Evolutionary conservation across 2,329 filamentous ascomycete genomes (phyloP), one percentile per base, ranked within the genome.

Genomic region (Sporothrix mexicana): DNA sequence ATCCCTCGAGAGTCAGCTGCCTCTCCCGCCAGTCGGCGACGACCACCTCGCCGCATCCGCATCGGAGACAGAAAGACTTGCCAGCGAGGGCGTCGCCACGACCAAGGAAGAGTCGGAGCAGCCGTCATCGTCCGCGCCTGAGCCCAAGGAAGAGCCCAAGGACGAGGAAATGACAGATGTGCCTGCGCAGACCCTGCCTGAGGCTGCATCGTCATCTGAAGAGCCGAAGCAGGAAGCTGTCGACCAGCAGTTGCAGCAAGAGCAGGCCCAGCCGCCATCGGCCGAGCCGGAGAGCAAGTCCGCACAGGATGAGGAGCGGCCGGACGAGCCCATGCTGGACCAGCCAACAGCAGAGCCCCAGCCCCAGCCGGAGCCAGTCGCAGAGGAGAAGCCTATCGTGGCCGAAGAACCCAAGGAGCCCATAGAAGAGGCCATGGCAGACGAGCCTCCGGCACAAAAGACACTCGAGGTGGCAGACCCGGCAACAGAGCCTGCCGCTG

Each of bases 251-350:
- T 57, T n/a, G 69, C 69, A 49, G 25, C 17, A 47, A 15, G 17
- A 47, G 9, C 45, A 51, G 43, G 10, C 47, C 3, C 17, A 66
- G 67, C 15, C 49, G 47, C 23, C 45, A 30, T 20, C 45, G 15
- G 41, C n/a, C 2, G 15, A 61, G 51, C n/a, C 61, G 6, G 25
- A 55, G 23, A 45, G 20, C 45, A 47, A 68, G 45, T 17, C 70
- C 10, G 66, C 23, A 20, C 20, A 41, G 25, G 66, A 36, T 20
- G 69, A 41, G 15, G 72, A 67, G 51, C 49, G 45, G 12, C 49
- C 59, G 13, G 71, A 73, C 36, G 57, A 73, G 71, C 73, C 62
- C 5, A 74, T 73, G 73, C 45, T 53, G 45, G 73, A 74, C 47
- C 72, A 69, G 72, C 57, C 72, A 23, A 59, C 41, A 3, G 13